phyloP scores from a whole-genome alignment of 768 basidiomycete genomes.

The Tylopilus felleus region DNA sequence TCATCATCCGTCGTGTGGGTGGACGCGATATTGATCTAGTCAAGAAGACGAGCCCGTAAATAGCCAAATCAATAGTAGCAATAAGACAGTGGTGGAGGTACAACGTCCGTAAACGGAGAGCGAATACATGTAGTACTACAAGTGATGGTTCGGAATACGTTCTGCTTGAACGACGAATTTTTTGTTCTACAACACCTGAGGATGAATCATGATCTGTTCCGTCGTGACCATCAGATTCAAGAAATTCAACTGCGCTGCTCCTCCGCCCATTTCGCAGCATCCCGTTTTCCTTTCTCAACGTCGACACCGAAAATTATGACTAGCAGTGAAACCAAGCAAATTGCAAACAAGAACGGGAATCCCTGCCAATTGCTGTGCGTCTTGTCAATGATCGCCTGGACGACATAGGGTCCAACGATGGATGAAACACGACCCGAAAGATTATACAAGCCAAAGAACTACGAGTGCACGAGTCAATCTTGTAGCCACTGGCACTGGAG shows the following conservation, averaged over 20 bases:
- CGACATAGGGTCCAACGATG: slow-evolving; percentile 83
- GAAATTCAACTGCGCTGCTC: slow-evolving; percentile 17
- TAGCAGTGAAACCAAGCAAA: slow-evolving; percentile 62
- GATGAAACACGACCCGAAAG: slow-evolving; percentile 83
- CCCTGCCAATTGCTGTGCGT: slow-evolving; percentile 78
- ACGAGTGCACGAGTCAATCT: not conserved
- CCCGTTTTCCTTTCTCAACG: slow-evolving; percentile 55
- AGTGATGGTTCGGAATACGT: too few relatives aligned
- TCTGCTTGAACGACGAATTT: too few relatives aligned
- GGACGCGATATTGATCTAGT: too few relatives aligned
- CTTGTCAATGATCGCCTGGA: slow-evolving; percentile 75
- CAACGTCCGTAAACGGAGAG: too few relatives aligned
- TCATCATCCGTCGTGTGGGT: slow-evolving; percentile 24
- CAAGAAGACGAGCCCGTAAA: too few relatives aligned
- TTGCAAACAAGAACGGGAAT: slow-evolving; percentile 78
- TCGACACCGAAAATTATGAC: slow-evolving; percentile 81
- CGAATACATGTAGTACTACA: too few relatives aligned
- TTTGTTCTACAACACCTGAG: too few relatives aligned
- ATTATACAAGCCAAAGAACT: slow-evolving; percentile 88
- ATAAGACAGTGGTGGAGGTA: too few relatives aligned
- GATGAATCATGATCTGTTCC: too few relatives aligned
- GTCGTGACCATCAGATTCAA: not conserved
- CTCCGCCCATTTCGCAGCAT: slow-evolving; percentile 58
- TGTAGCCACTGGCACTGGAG: not conserved
- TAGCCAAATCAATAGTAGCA: too few relatives aligned